A percentile compares a stretch with the other conserved stretches of the same genome.
These are phyloP conservation scores for Silene latifolia DNA, from an alignment of 148 eudicot species.

Conservation along the genomic window DNA sequence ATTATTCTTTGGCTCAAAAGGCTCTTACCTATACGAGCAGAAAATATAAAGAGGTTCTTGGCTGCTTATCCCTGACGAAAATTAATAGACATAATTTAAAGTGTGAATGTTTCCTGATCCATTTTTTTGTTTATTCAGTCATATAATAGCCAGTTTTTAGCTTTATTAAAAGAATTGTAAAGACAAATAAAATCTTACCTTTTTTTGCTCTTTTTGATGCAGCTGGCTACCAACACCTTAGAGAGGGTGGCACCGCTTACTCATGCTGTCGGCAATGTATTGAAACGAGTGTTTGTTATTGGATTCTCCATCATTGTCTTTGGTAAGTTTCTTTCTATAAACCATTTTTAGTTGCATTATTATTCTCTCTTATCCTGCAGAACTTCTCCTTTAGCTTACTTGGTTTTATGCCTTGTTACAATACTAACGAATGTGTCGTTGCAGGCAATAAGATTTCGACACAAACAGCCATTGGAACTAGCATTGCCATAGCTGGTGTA, in stretches of 20 bases:
- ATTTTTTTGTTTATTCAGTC: too few relatives aligned
- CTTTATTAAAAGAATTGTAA: too few relatives aligned
- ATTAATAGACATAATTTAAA: too few relatives aligned
- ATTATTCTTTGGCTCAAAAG: too few relatives aligned
- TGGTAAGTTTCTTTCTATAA: slow-evolving; percentile 42
- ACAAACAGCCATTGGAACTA: slow-evolving; percentile 93
- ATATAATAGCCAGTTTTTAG: too few relatives aligned
- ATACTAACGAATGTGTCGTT: background rate
- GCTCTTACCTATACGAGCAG: too few relatives aligned
- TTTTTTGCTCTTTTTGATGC: slow-evolving; percentile 11
- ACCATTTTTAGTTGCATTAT: background rate
- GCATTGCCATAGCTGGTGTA: slow-evolving; percentile 96
- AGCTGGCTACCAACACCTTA: slow-evolving; percentile 95
- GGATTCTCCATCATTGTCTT: slow-evolving; percentile 90
- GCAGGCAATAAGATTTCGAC: slow-evolving; percentile 93
- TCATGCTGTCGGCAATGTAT: slow-evolving; percentile 95
- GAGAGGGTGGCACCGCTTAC: slow-evolving; percentile 99
- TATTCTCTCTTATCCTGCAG: background rate
- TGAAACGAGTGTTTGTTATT: slow-evolving; percentile 98
- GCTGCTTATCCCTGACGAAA: too few relatives aligned
- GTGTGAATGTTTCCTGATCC: too few relatives aligned
- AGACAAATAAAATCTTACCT: too few relatives aligned
- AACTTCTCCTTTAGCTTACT: background rate
- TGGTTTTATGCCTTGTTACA: background rate
- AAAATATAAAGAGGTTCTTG: too few relatives aligned